Base-by-base conservation (phyloP, 805 yeast genomes). In the Tetrapisispora fleetii region DNA sequence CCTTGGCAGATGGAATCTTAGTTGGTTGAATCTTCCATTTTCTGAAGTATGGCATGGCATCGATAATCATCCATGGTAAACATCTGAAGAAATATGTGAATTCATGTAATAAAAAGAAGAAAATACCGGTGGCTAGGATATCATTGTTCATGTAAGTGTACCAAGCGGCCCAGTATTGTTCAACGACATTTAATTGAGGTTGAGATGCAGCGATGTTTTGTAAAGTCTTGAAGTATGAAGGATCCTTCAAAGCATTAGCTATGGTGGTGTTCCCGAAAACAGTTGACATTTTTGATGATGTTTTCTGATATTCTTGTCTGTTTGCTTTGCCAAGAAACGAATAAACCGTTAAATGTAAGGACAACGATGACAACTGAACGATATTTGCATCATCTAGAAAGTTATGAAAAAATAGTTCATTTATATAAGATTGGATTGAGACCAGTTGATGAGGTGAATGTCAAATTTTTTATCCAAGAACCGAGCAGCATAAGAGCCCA, bases 11-110 rank as follows among this genome's bases (percentile, higher is more conserved):
- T 38, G 96, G 96, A 48, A 83, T 68, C 65, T 87, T 87, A 38
- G 84, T 78, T 43, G 87, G 89, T 73, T 91, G 99, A 58, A 93
- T 83, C 71, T 91, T 91, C 75, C 79, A 91, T 67, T 77, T 80
- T 60, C 81, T 78, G 77, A 91, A 93, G 64, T 77, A 86, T 37
- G 95, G 95, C 51, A 89, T 79, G 59, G 77, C 74, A 67, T 90
- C 98, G 56, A 91, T 78, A 54, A 91, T 76, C 65, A 79, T 78
- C 97, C 97, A 91, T 19, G 98, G 98, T 54, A 91, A 61, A 62
- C 90, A 84, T 64, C 98, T 80, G 47, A 91, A 93, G 65, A 93
- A 91, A 70, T 91, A 91, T 77, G 86, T 78, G 46, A 85, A 54
- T 69, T 91, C 99, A 68, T 91, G 99, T 48, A 87, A 71, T 38